Percentiles rank a stretch among this genome's conserved stretches.
Conservation (phyloP, 2,329 filamentous ascomycete species). For the Aspergillus nomiae region DNA sequence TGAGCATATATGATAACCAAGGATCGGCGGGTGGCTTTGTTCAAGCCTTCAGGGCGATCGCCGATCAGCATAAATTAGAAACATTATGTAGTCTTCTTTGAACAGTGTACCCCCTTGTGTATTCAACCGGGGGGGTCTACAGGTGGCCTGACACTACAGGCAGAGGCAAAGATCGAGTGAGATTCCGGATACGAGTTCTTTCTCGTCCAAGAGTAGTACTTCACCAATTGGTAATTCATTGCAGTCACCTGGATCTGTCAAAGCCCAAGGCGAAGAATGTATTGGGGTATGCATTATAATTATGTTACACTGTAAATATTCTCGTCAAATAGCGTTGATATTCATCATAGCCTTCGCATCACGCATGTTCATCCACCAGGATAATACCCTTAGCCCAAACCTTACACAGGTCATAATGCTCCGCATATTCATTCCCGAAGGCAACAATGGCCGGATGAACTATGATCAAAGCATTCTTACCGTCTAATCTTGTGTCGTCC, state of each 20-base stretch:
- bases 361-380: slow-evolving; percentile 13
- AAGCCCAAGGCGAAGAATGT: background rate
- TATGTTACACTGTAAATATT: background rate
- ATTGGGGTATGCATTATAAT: background rate
- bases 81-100: too few species aligned
- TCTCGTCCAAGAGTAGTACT: background rate
- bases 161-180: too few species aligned
- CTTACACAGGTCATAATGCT: slow-evolving; percentile 23
- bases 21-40: too few species aligned
- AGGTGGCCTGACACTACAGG: too few species aligned
- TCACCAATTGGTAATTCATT: background rate
- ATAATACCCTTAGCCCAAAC: slow-evolving; percentile 25
- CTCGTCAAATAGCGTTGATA: background rate
- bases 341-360: background rate
- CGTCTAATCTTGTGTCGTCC: slow-evolving; percentile 20
- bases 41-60: too few species aligned
- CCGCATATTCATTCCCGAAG: slow-evolving; percentile 24
- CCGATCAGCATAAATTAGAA: too few species aligned
- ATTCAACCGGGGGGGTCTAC: background rate
- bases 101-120: too few species aligned
- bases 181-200: too few species aligned
- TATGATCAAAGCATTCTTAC: slow-evolving; percentile 15
- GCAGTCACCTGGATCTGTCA: background rate
- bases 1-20: too few species aligned
- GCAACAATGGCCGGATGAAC: slow-evolving; percentile 25